Evolutionary conservation across 2,329 filamentous ascomycete genomes (phyloP).

Genomic region (Teratosphaeria destructans): DNA sequence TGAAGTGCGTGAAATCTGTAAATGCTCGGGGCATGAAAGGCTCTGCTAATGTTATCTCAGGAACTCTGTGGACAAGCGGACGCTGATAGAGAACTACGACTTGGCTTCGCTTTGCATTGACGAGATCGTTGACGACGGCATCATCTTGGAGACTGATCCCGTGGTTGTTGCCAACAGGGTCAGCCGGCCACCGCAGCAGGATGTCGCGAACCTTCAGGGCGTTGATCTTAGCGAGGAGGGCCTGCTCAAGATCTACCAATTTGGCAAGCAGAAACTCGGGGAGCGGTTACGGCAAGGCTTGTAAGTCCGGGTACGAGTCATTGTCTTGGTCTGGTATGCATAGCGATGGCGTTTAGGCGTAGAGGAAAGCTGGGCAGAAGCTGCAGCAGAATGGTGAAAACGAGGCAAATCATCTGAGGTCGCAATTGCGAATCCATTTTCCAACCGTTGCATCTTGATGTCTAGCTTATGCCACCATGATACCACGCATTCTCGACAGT

Average conservation of each 20-base stretch:
- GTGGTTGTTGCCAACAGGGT: conserved; percentile 88
- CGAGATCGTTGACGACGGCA: conserved; percentile 89
- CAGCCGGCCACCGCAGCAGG: conserved; percentile 80
- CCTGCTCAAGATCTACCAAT: conserved; percentile 84
- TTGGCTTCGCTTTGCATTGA: conserved; percentile 87
- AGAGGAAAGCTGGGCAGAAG: neutral
- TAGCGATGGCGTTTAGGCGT: conserved; percentile 8
- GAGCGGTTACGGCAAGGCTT: conserved; percentile 82
- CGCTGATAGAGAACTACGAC: conserved; percentile 97
- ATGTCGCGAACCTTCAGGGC: conserved; percentile 77
- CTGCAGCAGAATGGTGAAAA: neutral
- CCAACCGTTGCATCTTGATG: neutral
- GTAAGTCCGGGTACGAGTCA: conserved; percentile 31
- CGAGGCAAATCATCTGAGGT: neutral
- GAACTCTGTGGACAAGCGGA: conserved; percentile 94
- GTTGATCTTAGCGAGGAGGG: conserved; percentile 95
- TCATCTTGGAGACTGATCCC: conserved; percentile 94
- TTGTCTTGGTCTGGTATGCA: conserved; percentile 1
- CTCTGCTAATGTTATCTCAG: conserved; percentile 35
- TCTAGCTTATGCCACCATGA: conserved; percentile 23
- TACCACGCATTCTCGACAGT: conserved; percentile 19
- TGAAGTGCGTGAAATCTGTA: conserved; percentile 55
- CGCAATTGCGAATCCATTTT: neutral
- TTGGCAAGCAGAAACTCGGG: conserved; percentile 82
- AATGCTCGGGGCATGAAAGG: neutral